Conservation (phyloP, 2,329 filamentous ascomycete species). For the Cladophialophora bantiana region DNA sequence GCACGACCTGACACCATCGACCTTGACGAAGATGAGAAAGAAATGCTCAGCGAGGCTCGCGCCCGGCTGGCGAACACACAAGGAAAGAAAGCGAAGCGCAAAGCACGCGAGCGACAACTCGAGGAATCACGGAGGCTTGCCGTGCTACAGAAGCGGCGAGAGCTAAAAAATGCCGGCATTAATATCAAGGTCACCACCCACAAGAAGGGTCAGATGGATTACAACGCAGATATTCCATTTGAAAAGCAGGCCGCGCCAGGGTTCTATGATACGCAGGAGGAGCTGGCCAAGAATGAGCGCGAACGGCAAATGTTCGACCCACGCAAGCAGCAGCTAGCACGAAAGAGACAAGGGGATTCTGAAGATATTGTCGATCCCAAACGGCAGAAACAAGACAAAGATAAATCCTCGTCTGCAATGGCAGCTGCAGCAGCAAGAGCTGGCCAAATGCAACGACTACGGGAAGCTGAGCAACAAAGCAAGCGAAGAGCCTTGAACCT, state of each 20-base stretch:
- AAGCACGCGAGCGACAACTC: constrained; percentile 92
- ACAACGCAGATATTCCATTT: constrained; percentile 98
- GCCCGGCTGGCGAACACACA: constrained; percentile 96
- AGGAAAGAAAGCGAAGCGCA: constrained; percentile 98
- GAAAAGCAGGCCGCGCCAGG: constrained; percentile 88
- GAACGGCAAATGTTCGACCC: constrained; percentile 89
- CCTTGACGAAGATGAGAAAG: constrained; percentile 98
- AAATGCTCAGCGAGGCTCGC: constrained; percentile 97
- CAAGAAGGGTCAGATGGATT: constrained; percentile 98
- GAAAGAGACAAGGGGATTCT: constrained; percentile 90
- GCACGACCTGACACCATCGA: constrained; percentile 96
- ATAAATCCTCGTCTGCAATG: constrained; percentile 75
- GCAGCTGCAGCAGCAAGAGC: constrained; percentile 91
- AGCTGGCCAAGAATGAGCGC: constrained; percentile 79
- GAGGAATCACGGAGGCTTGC: constrained; percentile 92
- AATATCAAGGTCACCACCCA: constrained; percentile 93
- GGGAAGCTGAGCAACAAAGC: constrained; percentile 96
- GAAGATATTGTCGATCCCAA: constrained; percentile 83
- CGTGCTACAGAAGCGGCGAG: constrained; percentile 89
- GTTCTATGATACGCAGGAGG: constrained; percentile 92
- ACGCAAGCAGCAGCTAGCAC: constrained; percentile 85
- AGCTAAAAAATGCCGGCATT: constrained; percentile 96
- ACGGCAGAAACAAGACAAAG: constrained; percentile 86
- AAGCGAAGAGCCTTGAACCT: constrained; percentile 84
- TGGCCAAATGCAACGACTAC: constrained; percentile 90